Percentiles rank a stretch among this genome's conserved stretches.
Evolutionary conservation across 2,329 filamentous ascomycete genomes (phyloP).

Genomic region (Phoma sp.): DNA sequence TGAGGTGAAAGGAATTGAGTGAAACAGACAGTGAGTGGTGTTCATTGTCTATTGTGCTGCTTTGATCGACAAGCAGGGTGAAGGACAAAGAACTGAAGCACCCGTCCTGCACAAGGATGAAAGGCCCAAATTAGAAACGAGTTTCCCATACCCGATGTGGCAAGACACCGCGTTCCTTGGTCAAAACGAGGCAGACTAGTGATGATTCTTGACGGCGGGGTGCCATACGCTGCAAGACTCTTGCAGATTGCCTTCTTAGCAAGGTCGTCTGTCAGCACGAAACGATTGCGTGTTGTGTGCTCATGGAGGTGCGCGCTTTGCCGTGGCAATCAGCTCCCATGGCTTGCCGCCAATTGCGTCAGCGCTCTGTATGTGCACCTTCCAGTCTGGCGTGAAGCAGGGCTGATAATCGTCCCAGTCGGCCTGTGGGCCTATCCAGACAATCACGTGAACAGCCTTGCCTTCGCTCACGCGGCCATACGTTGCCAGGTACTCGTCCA

Average conservation of each 20-base stretch:
- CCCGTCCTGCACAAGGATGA: background rate
- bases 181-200: too few species aligned
- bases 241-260: too few species aligned
- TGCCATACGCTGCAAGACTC: too few species aligned
- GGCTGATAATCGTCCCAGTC: conserved; percentile 50
- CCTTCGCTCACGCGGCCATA: conserved; percentile 26
- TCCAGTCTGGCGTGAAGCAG: conserved; percentile 31
- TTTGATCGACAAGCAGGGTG: background rate
- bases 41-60: background rate
- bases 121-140: background rate
- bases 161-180: background rate
- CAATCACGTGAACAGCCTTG: conserved; percentile 38
- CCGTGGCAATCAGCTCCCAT: conserved; percentile 45
- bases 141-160: background rate
- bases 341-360: conserved; percentile 39
- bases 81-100: background rate
- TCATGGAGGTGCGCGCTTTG: background rate
- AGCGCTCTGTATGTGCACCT: conserved; percentile 27
- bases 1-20: background rate
- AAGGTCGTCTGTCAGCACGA: too few species aligned
- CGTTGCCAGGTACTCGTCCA: conserved; percentile 53
- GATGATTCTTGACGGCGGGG: too few species aligned
- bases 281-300: background rate
- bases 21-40: background rate
- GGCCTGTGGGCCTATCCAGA: conserved; percentile 53